Conservation (phyloP, 495 filamentous ascomycete genomes). For the Cenococcum geophilum region DNA sequence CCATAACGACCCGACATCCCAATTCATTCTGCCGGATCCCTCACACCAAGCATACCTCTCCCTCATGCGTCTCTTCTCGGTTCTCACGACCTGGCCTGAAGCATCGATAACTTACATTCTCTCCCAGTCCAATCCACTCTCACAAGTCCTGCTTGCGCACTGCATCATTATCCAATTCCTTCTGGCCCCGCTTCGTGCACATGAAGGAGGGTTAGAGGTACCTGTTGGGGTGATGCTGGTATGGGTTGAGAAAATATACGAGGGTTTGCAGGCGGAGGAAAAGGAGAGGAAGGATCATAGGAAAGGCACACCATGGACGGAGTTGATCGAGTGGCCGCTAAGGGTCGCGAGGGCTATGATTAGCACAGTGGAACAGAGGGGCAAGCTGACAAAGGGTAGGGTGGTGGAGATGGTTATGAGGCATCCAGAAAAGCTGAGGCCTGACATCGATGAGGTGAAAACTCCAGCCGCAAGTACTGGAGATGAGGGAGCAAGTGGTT, state of each 20-base stretch:
- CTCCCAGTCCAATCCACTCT: conserved; percentile 2
- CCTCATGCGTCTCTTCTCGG: conserved; percentile 3
- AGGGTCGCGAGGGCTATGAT: too few relatives aligned
- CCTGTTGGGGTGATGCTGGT: conserved; percentile 12
- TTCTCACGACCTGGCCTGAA: conserved; percentile 17
- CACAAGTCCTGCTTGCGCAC: conserved; percentile 13
- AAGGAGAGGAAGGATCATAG: conserved; percentile 16
- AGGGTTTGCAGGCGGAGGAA: conserved; percentile 25
- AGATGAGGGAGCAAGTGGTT: too few relatives aligned
- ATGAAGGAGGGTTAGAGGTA: conserved; percentile 8
- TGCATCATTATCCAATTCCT: conserved; percentile 14
- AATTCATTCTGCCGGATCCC: neutral
- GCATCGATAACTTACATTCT: conserved; percentile 7
- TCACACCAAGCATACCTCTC: conserved; percentile 6
- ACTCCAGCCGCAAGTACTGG: too few relatives aligned
- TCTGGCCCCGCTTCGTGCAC: conserved; percentile 7
- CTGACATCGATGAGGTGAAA: too few relatives aligned
- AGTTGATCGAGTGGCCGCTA: too few relatives aligned
- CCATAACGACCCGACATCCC: too few relatives aligned
- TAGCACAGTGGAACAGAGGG: too few relatives aligned
- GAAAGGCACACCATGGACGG: too few relatives aligned
- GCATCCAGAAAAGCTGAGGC: too few relatives aligned
- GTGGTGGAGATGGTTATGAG: too few relatives aligned
- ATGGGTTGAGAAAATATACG: conserved; percentile 15
- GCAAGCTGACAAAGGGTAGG: too few relatives aligned